Percentiles rank a stretch among this genome's conserved stretches.
These are phyloP conservation scores for Corchorus capsularis DNA, from an alignment of 345 rosid species.

Conservation along the genomic window DNA sequence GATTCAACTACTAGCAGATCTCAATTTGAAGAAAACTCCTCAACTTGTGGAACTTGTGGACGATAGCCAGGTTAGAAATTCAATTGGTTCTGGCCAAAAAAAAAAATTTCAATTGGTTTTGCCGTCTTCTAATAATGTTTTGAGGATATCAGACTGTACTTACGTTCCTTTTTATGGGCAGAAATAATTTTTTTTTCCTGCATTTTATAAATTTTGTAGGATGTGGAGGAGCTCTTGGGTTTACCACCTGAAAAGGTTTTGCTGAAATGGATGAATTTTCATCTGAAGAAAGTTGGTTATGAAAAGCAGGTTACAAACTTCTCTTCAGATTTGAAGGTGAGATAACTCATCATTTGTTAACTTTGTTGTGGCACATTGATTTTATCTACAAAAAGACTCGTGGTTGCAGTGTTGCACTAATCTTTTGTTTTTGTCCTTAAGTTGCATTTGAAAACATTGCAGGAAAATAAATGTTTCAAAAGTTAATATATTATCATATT, in stretches of 20 bases:
- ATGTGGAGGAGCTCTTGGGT: conserved; percentile 91
- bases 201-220: conserved; percentile 48
- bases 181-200: conserved; percentile 18
- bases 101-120: neutral
- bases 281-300: conserved; percentile 92
- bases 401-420: neutral
- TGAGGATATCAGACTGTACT: conserved; percentile 1
- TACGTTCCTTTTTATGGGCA: neutral
- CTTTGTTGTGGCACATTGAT: neutral
- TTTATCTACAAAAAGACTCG: neutral
- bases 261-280: conserved; percentile 98
- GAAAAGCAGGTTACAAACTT: conserved; percentile 88
- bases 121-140: neutral
- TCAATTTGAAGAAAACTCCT: conserved; percentile 94
- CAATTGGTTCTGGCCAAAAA: neutral
- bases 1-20: conserved; percentile 95
- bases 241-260: conserved; percentile 93
- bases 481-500: neutral
- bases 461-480: neutral
- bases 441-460: neutral
- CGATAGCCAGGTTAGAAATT: conserved; percentile 61
- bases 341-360: conserved; percentile 14
- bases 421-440: conserved; percentile 1
- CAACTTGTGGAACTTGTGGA: conserved; percentile 86
- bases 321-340: conserved; percentile 94